Evolutionary conservation across 495 filamentous ascomycete genomes (phyloP).

Genomic region (Hapsidospora chrysogenum): DNA sequence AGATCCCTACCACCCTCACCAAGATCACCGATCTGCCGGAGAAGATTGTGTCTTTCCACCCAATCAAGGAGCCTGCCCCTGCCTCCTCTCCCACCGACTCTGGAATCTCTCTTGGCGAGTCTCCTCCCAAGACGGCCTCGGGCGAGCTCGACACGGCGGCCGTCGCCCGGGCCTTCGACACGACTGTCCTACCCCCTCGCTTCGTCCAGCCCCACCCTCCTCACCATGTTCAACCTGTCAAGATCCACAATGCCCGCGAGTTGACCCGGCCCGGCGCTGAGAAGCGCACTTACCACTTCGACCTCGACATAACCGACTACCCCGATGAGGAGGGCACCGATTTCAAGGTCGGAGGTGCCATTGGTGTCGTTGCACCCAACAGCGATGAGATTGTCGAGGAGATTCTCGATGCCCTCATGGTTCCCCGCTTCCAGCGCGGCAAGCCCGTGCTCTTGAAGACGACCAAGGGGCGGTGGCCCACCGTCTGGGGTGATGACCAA

Average conservation of each 20-base stretch:
- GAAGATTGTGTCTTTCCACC: constrained; percentile 51
- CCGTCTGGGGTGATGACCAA: constrained; percentile 91
- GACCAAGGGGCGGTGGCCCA: constrained; percentile 76
- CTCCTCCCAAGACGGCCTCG: constrained; percentile 4
- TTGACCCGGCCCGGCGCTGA: constrained; percentile 81
- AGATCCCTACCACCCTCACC: constrained; percentile 55
- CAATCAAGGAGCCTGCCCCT: constrained; percentile 18
- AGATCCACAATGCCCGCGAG: constrained; percentile 65
- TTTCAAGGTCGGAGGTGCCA: constrained; percentile 92
- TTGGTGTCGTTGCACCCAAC: constrained; percentile 84
- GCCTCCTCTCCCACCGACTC: constrained; percentile 22
- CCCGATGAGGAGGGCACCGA: constrained; percentile 73
- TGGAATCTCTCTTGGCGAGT: constrained; percentile 11
- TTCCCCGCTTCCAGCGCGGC: constrained; percentile 64
- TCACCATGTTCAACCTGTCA: constrained; percentile 76
- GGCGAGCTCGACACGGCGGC: constrained; percentile 13
- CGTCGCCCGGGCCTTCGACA: constrained; percentile 13
- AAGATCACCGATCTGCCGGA: constrained; percentile 52
- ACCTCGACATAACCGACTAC: constrained; percentile 91
- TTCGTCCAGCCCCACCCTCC: constrained; percentile 95
- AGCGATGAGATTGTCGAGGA: constrained; percentile 62
- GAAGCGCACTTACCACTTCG: constrained; percentile 94
- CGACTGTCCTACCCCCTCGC: constrained; percentile 51
- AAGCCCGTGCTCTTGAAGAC: constrained; percentile 67
- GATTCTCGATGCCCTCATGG: constrained; percentile 59